Conservation (phyloP, 352 stramenopile species). For the Salisapilia sapeloensis region DNA sequence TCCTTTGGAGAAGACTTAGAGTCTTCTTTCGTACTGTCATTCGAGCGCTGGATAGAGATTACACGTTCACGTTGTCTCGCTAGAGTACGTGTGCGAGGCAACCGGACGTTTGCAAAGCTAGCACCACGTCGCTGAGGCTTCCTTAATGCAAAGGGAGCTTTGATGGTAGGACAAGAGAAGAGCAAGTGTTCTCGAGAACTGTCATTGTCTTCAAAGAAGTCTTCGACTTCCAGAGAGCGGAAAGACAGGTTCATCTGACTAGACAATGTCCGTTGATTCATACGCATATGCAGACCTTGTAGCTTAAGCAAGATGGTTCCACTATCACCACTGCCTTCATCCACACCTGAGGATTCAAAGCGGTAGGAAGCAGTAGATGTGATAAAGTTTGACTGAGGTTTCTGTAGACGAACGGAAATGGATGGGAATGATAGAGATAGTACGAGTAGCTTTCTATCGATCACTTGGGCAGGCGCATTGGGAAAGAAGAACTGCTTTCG, state of each 20-base stretch:
- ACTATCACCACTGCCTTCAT: conserved; percentile 39
- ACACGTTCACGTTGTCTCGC: conserved; percentile 39
- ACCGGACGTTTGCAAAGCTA: conserved; percentile 12
- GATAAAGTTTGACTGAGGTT: conserved; percentile 24
- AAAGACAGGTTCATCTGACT: conserved; percentile 52
- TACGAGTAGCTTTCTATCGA: conserved; percentile 56
- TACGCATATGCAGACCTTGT: conserved; percentile 62
- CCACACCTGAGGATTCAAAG: conserved; percentile 37
- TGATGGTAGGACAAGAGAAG: conserved; percentile 62
- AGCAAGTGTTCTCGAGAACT: conserved; percentile 56
- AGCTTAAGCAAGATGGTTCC: conserved; percentile 59
- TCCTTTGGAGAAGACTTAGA: conserved; percentile 4
- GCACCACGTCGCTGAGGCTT: conserved; percentile 20
- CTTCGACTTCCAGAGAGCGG: conserved; percentile 59
- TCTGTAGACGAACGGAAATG: conserved; percentile 68
- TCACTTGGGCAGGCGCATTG: conserved; percentile 18
- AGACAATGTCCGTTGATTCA: conserved; percentile 69
- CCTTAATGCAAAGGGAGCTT: conserved; percentile 39
- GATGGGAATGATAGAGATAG: conserved; percentile 70
- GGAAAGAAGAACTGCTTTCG: conserved; percentile 6
- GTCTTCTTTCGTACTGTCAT: conserved; percentile 4
- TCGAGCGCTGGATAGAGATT: conserved; percentile 28
- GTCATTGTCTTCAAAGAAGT: conserved; percentile 39
- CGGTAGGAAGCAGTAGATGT: conserved; percentile 30
- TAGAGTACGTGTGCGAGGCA: conserved; percentile 8